Evolutionary conservation across 139 green algal genomes (phyloP).

Genomic region (Picochlorum sp.): DNA sequence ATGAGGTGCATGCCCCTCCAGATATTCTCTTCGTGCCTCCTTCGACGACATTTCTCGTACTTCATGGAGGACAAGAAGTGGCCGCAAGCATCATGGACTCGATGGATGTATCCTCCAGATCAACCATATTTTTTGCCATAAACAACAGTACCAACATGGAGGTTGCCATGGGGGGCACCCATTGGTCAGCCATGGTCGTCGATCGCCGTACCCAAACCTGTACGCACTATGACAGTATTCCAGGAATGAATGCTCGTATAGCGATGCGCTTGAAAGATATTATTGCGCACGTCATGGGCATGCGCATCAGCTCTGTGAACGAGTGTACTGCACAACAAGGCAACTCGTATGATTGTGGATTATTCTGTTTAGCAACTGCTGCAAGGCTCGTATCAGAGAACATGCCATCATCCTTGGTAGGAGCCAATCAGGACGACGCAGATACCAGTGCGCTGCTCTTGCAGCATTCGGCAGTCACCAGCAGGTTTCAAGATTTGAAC

Average conservation of each 20-base stretch:
- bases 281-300: not conserved
- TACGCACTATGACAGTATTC: conserved; percentile 47
- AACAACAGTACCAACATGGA: conserved; percentile 57
- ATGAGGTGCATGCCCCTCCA: not conserved
- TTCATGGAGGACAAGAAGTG: not conserved
- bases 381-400: not conserved
- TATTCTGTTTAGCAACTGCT: conserved; percentile 52
- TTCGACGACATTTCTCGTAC: conserved; percentile 35
- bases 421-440: no score
- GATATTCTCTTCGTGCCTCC: conserved; percentile 16
- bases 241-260: conserved; percentile 20
- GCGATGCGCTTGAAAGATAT: conserved; percentile 10
- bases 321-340: conserved; percentile 36
- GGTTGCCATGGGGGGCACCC: conserved; percentile 34
- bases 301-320: not conserved
- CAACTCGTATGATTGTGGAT: conserved; percentile 64
- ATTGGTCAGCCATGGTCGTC: conserved; percentile 53
- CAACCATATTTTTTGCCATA: conserved; percentile 49
- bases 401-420: no score
- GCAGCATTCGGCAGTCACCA: no score
- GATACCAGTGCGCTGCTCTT: no score
- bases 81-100: not conserved
- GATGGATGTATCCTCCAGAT: not conserved
- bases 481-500: no score
- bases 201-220: conserved; percentile 23